These are phyloP conservation scores for Phytopythium litorale DNA, from an alignment of 352 stramenopile species.

Conservation along the genomic window DNA sequence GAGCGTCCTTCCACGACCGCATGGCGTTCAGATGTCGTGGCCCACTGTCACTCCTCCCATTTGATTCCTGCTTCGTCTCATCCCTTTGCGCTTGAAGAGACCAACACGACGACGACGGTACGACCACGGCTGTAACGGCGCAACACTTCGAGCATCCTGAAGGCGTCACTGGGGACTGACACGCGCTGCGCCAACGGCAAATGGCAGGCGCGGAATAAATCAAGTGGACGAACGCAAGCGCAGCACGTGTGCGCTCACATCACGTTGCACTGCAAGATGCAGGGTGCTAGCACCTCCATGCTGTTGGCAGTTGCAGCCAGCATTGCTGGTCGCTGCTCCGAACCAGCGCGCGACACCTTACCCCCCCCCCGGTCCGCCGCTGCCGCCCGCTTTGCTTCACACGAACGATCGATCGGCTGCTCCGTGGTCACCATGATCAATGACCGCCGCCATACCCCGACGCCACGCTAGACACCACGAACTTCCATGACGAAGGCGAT, in stretches of 20 bases:
- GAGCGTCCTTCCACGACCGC: no score
- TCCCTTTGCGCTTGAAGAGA: background rate
- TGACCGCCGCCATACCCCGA: no score
- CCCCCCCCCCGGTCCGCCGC: no score
- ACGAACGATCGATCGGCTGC: background rate
- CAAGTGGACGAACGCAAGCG: background rate
- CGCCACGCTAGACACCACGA: no score
- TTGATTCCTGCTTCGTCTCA: conserved; percentile 5
- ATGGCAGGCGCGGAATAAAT: background rate
- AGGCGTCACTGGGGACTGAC: background rate
- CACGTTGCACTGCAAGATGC: background rate
- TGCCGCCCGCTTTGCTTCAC: no score
- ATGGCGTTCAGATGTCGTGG: background rate
- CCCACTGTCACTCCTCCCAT: conserved; percentile 2
- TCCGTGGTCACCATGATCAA: no score
- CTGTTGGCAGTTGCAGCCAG: background rate
- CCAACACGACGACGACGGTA: background rate
- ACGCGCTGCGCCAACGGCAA: background rate
- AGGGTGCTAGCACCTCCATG: background rate
- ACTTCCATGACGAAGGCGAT: background rate
- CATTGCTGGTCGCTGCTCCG: no score
- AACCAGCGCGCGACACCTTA: no score
- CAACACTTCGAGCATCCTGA: background rate
- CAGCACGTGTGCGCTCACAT: background rate
- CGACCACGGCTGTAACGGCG: background rate